Base-by-base conservation (phyloP, 805 yeast species). In the Ogataea kodamae region DNA sequence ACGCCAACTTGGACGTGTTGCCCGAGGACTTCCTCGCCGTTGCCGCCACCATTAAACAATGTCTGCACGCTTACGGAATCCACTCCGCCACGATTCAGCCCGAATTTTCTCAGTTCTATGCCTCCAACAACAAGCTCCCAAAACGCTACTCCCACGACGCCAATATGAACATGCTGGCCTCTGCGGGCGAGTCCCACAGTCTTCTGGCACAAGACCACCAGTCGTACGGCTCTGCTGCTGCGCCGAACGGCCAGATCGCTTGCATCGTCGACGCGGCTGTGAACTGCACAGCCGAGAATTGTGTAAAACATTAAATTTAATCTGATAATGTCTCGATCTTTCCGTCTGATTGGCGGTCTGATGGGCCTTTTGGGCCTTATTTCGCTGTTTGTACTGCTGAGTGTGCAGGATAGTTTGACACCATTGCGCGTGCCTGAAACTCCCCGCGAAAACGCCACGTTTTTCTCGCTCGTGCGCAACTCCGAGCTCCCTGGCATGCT, bases 71-170 rank as follows among this genome's bases (percentile, higher is more conserved):
- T 17, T 81, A 80, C 54, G 96, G 95, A 27, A 80, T 90, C 41
- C 95, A 89, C 52, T 82, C 92, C 22, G 95, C 90, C 12, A 90
- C 98, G 2, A 89, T 92, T 31, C 98, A 90, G 62, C 98, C 98
- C 0, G 98, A 90, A 63, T 92, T 90, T 51, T 56, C 68, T 2
- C 40, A 45, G 8, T 61, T 49, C 38, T 62, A 61, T 23, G 54
- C 54, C 18, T 47, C 46, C 20, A 42, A 39, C 24, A 50, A 57
- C 31, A 45, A 48, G 40, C 43, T 59, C 17, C 64, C 64, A 18
- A 45, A 47, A 20, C 40, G 52, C 19, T 62, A 40, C 35, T 48
- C 62, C 4, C 47, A 58, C 1, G 44, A 39, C 16, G 33, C 35
- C 20, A 30, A 44, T 19, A 36, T 39, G 27, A 18, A 25, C 11